Base-by-base conservation (phyloP, 1,284 basidiomycete genomes). In the Fomitiporia mediterranea region DNA sequence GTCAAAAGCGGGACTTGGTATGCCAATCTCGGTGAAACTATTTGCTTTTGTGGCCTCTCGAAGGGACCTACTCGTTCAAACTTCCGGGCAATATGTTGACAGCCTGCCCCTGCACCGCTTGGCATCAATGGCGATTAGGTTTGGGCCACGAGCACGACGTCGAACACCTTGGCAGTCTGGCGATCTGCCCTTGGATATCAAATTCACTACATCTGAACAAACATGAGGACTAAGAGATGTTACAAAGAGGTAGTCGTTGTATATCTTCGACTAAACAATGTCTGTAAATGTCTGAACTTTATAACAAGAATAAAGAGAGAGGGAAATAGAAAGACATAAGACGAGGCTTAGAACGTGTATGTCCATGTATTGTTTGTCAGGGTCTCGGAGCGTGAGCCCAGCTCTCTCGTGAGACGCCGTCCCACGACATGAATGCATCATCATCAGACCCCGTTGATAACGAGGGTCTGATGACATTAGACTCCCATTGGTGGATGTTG, bases 371-470 rank as follows among this genome's bases (percentile, higher is more conserved):
- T 38, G 15, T 19, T 34, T 4, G 21, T 48, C 44, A 48, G 15
- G 21, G 28, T 13, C 39, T 56, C 17, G 48, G n/a, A n/a, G n/a
- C 34, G 21, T 54, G 51, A 15, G 50, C n/a, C 56, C 56, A 57
- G 4, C 34, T 37, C 30, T 65, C 60, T 52, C 67, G 69, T 39
- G 65, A 64, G 34, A 69, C 62, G 27, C 73, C 72, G 58, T 73
- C 69, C 76, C 75, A 77, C 42, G 71, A 72, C 74, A 75, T 77
- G 59, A 78, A 75, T 1, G 72, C 67, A 56, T 76, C 74, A 28
- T 78, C 74, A 58, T 67, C 68, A 52, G 72, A 63, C 57, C 64
- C 39, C 32, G 32, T 42, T n/a, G 62, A 51, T 35, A 62, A 35
- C 13, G 64, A 5, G 61, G 53, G 28, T 58, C 53, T 40, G 57